Percentiles rank a stretch among this genome's conserved stretches.
phyloP scores from a whole-genome alignment of 2,329 filamentous ascomycete species.

The Grosmannia penicillata region DNA sequence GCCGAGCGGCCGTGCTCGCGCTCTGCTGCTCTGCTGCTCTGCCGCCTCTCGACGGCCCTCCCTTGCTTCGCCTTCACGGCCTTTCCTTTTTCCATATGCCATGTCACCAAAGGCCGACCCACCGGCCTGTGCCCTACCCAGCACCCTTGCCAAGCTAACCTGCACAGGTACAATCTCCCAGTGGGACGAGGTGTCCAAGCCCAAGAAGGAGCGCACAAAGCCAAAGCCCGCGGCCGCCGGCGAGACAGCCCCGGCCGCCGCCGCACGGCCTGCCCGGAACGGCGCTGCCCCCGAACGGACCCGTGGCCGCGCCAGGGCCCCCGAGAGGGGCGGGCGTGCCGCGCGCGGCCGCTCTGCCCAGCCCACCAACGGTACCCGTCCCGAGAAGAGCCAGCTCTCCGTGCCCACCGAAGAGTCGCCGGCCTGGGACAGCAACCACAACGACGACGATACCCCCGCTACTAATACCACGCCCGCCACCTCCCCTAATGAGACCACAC shows the following conservation, averaged over 20 bases:
- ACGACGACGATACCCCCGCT: constrained; percentile 24
- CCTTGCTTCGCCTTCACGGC: not conserved
- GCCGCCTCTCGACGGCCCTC: not conserved
- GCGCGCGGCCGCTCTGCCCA: constrained; percentile 49
- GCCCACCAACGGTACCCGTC: constrained; percentile 45
- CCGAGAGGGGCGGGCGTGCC: constrained; percentile 45
- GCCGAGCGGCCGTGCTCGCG: too few species aligned
- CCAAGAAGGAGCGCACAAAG: constrained; percentile 58
- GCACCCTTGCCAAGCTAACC: too few species aligned
- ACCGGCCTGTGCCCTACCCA: not conserved
- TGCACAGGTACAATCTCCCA: constrained; percentile 58
- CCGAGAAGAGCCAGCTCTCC: constrained; percentile 42
- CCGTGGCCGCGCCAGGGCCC: constrained; percentile 46
- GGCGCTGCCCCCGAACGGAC: constrained; percentile 46
- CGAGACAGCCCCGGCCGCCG: constrained; percentile 28
- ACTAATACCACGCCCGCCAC: constrained; percentile 14
- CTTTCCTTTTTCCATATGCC: not conserved
- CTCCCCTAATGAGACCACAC: constrained; percentile 16
- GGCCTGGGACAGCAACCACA: constrained; percentile 37
- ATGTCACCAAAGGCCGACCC: too few species aligned
- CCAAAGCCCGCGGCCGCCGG: constrained; percentile 56
- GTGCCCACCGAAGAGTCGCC: constrained; percentile 56
- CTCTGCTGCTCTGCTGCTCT: not conserved
- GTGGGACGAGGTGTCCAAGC: constrained; percentile 73
- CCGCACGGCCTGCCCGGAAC: constrained; percentile 37